Evolutionary conservation across 2,329 filamentous ascomycete species (phyloP).

Genomic region (Moelleriella libera): DNA sequence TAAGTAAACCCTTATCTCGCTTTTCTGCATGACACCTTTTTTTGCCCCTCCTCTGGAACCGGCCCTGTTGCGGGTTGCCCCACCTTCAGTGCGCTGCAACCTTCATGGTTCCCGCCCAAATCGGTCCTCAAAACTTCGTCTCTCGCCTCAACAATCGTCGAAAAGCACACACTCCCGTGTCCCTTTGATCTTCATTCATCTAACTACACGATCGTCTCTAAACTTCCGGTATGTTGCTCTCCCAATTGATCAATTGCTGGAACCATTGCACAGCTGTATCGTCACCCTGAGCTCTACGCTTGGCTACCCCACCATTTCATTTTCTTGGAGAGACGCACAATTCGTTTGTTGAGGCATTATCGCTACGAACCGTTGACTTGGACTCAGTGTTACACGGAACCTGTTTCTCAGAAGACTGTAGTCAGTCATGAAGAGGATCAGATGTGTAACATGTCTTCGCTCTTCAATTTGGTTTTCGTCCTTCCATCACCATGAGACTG

Average conservation of each 20-base stretch:
- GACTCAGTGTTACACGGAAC: not conserved
- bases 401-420: not conserved
- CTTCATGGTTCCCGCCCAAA: constrained; percentile 2
- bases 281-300: not conserved
- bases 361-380: not conserved
- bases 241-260: too few relatives aligned
- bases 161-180: not conserved
- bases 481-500: too few relatives aligned
- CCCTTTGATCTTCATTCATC: not conserved
- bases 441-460: too few relatives aligned
- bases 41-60: constrained; percentile 6
- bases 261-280: not conserved
- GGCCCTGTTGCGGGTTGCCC: constrained; percentile 6
- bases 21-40: constrained; percentile 6
- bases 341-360: not conserved
- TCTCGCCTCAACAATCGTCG: constrained; percentile 4
- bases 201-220: not conserved
- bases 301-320: not conserved
- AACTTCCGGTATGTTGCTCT: not conserved
- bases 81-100: constrained; percentile 7
- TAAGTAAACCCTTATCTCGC: not conserved
- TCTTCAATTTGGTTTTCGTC: too few relatives aligned
- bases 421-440: too few relatives aligned
- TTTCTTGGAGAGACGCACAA: not conserved
- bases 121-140: constrained; percentile 1